phyloP scores from a whole-genome alignment of 176 grass and related monocot species.

The Echinochloa phyllopogon region DNA sequence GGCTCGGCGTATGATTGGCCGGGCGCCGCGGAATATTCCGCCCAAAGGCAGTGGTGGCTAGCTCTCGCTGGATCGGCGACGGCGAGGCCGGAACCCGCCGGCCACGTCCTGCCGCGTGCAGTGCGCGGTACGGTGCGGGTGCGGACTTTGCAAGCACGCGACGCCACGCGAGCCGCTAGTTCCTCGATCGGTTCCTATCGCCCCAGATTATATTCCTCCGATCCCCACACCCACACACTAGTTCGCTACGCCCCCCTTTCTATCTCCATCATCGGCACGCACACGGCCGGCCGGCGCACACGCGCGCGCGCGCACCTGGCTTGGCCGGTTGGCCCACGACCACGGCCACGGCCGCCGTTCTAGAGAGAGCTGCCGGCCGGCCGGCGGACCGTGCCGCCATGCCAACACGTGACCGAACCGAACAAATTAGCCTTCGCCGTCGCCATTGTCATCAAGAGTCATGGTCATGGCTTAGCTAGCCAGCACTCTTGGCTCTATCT shows the following conservation, averaged over 20 bases:
- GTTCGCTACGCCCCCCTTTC: no score
- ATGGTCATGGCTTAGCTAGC: neutral
- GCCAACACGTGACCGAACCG: no score
- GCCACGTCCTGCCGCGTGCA: neutral
- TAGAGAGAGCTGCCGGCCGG: no score
- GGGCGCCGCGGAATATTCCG: constrained; percentile 8
- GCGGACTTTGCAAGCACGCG: constrained; percentile 35
- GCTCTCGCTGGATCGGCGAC: neutral
- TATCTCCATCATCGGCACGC: neutral
- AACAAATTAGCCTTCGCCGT: neutral
- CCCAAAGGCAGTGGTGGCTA: neutral
- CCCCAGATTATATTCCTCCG: neutral
- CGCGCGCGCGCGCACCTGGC: neutral
- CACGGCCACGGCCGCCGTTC: no score
- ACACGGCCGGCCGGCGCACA: neutral
- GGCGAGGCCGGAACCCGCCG: neutral
- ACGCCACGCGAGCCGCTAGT: neutral
- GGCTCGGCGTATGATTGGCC: neutral
- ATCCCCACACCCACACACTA: neutral
- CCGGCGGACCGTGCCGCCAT: no score
- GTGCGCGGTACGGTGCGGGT: neutral
- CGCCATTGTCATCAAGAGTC: neutral
- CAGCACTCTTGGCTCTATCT: no score
- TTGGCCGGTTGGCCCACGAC: no score
- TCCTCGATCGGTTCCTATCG: neutral